Evolutionary conservation across 2,329 filamentous ascomycete species (phyloP), one percentile per base, ranked within the genome.

Genomic region (Phyllosticta capitalensis): DNA sequence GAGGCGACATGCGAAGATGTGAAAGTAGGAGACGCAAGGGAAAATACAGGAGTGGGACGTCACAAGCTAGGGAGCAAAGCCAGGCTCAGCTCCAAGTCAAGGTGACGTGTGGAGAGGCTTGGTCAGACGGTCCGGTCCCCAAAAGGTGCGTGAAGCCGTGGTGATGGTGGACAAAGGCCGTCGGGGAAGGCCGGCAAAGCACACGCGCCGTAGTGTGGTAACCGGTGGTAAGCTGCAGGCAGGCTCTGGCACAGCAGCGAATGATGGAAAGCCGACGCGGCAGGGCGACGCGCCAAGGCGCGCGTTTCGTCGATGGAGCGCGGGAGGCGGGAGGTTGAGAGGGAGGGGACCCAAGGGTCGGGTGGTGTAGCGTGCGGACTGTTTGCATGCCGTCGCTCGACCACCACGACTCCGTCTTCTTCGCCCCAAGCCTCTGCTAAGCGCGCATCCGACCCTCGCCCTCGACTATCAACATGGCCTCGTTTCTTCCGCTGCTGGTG

Each of bases 401-500:
- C 38, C 14, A 45, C 14, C 38, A 45, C 38, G n/a, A 14, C 38
- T 45, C 38, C 38, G 14, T 7, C 38, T n/a, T 45, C 38, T 45
- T n/a, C 38, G 38, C 38, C 38, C 38, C 38, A 26, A 26, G 4
- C n/a, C 10, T 38, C 38, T 45, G 38, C 38, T n/a, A 45, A 45
- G 38, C 38, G 38, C 38, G 38, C 38, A 45, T n/a, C 17, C 24
- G 24, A 26, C 24, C 24, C 6, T 45, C 38, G 17, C 38, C 38
- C 38, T 45, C 14, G 14, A 45, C 38, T 14, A 26, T 26, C 61
- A 64, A n/a, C 51, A 75, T 74, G 71, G 73, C 71, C 64, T 71
- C 70, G 50, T 57, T 71, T 19, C 61, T 90, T 26, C 88, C 88
- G 5, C 80, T 91, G 54, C 60, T 89, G 60, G 77, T 90, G 67